Evolutionary conservation across 2,329 filamentous ascomycete genomes (phyloP).

Genomic region (Podosphaera leucotricha): DNA sequence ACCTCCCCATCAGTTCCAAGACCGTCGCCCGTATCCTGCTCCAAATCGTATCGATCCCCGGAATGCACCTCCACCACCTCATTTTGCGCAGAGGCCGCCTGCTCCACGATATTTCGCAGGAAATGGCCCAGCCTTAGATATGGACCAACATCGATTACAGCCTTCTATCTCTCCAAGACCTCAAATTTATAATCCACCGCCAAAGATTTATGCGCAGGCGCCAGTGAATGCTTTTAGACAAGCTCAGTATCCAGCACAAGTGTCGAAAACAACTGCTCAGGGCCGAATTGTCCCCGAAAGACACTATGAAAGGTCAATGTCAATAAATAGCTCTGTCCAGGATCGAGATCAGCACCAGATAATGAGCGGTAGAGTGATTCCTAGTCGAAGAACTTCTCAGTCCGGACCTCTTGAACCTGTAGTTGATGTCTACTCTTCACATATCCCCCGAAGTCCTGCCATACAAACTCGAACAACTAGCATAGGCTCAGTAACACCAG

Average conservation of each 20-base stretch:
- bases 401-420: constrained; percentile 11
- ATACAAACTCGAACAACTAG: constrained; percentile 34
- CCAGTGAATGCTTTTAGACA: constrained; percentile 59
- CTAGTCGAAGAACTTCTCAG: constrained; percentile 35
- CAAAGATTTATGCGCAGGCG: constrained; percentile 37
- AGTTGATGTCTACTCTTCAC: constrained; percentile 10
- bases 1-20: constrained; percentile 34
- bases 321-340: constrained; percentile 62
- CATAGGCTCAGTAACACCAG: constrained; percentile 24
- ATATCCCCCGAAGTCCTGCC: constrained; percentile 16
- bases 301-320: constrained; percentile 86
- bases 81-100: constrained; percentile 23
- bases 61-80: constrained; percentile 18
- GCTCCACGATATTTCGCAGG: constrained; percentile 34
- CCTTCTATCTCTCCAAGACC: constrained; percentile 59
- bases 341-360: constrained; percentile 70
- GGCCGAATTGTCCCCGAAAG: constrained; percentile 79
- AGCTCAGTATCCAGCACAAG: constrained; percentile 41
- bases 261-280: constrained; percentile 68
- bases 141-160: constrained; percentile 74
- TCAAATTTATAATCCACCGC: constrained; percentile 42
- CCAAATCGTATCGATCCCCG: constrained; percentile 24
- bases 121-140: constrained; percentile 49
- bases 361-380: constrained; percentile 80
- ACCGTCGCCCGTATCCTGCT: constrained; percentile 46